These are phyloP conservation scores for Trichoderma koningii DNA, from an alignment of 2,329 filamentous ascomycete genomes.

Conservation along the genomic window DNA sequence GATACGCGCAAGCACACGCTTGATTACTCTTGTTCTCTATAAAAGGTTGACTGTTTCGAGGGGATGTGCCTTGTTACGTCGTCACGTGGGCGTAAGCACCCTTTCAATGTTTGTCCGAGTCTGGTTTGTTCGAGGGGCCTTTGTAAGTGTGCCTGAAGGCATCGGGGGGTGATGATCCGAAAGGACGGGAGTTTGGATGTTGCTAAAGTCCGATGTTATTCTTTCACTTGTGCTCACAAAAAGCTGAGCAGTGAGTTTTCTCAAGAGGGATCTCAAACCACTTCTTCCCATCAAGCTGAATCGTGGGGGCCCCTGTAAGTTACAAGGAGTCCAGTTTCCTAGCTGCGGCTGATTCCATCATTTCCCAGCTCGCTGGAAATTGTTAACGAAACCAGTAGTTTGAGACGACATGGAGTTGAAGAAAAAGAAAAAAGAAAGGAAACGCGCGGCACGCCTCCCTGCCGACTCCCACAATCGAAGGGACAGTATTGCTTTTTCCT, in stretches of 20 bases:
- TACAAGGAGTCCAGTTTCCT: neutral
- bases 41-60: neutral
- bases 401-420: neutral
- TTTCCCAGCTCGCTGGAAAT: neutral
- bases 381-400: neutral
- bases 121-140: neutral
- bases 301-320: no score
- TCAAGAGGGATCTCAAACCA: no score
- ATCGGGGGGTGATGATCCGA: no score
- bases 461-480: neutral
- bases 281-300: no score
- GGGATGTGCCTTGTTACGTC: neutral
- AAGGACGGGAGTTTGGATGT: no score
- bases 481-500: neutral
- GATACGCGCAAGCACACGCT: slow-evolving; percentile 10
- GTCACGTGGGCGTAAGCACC: slow-evolving; percentile 20
- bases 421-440: neutral
- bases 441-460: neutral
- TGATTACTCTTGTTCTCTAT: neutral
- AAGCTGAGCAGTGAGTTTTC: no score
- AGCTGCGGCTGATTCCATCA: neutral
- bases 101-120: neutral
- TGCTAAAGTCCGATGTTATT: no score
- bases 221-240: no score
- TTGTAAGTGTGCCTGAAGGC: neutral